A percentile compares a stretch with the other conserved stretches of the same genome.
These are phyloP conservation scores for Drechslera avenae DNA, from an alignment of 2,329 filamentous ascomycete genomes.

Conservation along the genomic window DNA sequence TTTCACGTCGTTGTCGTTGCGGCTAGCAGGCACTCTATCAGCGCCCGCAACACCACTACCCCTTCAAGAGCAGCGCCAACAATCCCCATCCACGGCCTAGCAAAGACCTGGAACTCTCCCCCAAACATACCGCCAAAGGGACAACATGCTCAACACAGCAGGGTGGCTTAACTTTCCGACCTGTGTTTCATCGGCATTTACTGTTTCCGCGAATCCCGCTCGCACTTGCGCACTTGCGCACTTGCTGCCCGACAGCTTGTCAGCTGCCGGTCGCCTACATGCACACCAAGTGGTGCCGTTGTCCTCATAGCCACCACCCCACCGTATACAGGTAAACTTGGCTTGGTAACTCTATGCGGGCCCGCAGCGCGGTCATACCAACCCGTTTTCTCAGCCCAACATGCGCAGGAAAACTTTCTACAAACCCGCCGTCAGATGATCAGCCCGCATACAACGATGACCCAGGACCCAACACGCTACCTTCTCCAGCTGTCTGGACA, in stretches of 20 bases:
- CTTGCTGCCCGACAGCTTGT: conserved; percentile 19
- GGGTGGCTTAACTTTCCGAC: conserved; percentile 16
- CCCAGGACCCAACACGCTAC: background rate
- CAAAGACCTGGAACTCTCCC: conserved; percentile 17
- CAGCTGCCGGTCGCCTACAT: conserved; percentile 13
- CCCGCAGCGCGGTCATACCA: conserved; percentile 11
- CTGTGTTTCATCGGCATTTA: conserved; percentile 24
- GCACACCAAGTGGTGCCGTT: conserved; percentile 14
- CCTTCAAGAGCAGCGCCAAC: conserved; percentile 17
- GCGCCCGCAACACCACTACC: conserved; percentile 20
- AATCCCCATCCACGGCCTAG: conserved; percentile 18
- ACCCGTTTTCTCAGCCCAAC: background rate
- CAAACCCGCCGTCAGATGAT: background rate
- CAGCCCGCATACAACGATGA: conserved; percentile 1
- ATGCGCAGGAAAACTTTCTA: too few species aligned
- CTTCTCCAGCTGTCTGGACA: background rate
- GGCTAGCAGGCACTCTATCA: conserved; percentile 19
- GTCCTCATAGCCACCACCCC: conserved; percentile 6
- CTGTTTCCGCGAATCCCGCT: conserved; percentile 25
- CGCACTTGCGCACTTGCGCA: conserved; percentile 12
- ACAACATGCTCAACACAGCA: conserved; percentile 20
- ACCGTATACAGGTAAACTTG: conserved; percentile 3
- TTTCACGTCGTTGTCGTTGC: conserved; percentile 9
- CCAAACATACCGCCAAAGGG: conserved; percentile 23
- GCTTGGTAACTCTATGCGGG: conserved; percentile 8